phyloP scores from a whole-genome alignment of 768 basidiomycete genomes.

The Chiua virens region DNA sequence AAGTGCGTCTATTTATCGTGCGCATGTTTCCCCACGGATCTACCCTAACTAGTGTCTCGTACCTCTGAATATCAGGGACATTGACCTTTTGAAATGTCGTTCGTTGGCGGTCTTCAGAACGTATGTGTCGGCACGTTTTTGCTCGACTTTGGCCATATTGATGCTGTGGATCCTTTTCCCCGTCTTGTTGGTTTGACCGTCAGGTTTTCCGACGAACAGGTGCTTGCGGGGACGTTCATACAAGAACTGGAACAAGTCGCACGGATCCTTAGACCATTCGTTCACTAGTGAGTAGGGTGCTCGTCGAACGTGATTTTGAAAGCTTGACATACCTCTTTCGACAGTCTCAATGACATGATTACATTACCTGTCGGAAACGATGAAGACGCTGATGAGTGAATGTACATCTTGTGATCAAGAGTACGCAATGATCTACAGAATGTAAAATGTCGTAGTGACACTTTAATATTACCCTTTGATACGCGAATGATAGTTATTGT shows the following conservation, averaged over 20 bases:
- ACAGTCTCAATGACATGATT: conserved; percentile 72
- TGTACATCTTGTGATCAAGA: neutral
- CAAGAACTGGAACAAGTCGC: conserved; percentile 57
- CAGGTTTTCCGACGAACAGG: conserved; percentile 77
- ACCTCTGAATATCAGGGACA: conserved; percentile 55
- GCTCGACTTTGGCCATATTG: conserved; percentile 2
- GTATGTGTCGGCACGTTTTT: conserved; percentile 37
- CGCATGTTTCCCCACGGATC: neutral
- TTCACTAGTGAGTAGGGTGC: conserved; percentile 59
- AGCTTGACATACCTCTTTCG: neutral
- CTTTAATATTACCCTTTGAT: too few species aligned
- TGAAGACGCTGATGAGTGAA: conserved; percentile 8
- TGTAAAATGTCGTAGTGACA: neutral
- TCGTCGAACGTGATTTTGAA: neutral
- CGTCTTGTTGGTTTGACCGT: neutral
- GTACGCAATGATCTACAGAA: conserved; percentile 2
- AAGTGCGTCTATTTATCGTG: conserved; percentile 38
- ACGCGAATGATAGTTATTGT: too few species aligned
- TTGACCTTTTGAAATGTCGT: conserved; percentile 86
- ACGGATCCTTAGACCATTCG: conserved; percentile 65
- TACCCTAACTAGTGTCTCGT: neutral
- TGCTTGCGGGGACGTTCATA: conserved; percentile 62
- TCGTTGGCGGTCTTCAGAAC: conserved; percentile 66
- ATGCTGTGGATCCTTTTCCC: conserved; percentile 9
- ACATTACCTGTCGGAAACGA: conserved; percentile 43